Percentiles rank a stretch among this genome's conserved stretches.
These are phyloP conservation scores for Alternaria triticimaculans DNA, from an alignment of 2,329 filamentous ascomycete species.

Conservation along the genomic window DNA sequence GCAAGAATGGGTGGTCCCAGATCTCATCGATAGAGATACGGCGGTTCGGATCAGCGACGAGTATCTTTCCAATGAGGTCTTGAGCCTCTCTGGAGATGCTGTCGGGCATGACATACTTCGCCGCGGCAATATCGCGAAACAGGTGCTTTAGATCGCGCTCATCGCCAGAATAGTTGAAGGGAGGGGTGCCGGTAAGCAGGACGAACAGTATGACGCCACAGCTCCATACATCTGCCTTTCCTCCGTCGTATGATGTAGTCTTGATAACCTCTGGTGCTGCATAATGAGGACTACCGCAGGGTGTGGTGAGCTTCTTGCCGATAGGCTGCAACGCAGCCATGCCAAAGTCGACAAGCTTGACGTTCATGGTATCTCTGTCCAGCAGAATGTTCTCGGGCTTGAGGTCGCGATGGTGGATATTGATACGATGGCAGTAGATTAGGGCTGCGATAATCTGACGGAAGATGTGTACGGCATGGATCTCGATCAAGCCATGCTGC, in stretches of 20 bases:
- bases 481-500: conserved; percentile 76
- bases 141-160: conserved; percentile 66
- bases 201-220: conserved; percentile 79
- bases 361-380: conserved; percentile 69
- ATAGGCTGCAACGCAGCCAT: conserved; percentile 93
- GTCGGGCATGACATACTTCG: conserved; percentile 55
- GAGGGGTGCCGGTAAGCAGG: conserved; percentile 81
- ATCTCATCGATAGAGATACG: conserved; percentile 83
- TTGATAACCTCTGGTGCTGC: conserved; percentile 90
- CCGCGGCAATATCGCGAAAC: conserved; percentile 64
- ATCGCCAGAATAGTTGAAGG: conserved; percentile 67
- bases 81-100: conserved; percentile 70
- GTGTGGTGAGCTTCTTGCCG: conserved; percentile 80
- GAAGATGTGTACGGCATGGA: conserved; percentile 83
- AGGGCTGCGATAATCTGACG: conserved; percentile 92
- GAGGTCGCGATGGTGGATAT: conserved; percentile 93
- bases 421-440: conserved; percentile 90
- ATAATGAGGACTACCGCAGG: conserved; percentile 96
- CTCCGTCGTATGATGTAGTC: conserved; percentile 78
- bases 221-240: conserved; percentile 93
- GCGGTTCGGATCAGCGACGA: conserved; percentile 77
- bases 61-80: conserved; percentile 79
- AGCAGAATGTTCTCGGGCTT: conserved; percentile 98
- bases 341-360: conserved; percentile 97
- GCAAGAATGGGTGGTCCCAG: conserved; percentile 85